Conservation (phyloP, 257 asterid species). For the Solanum bukasovii region DNA sequence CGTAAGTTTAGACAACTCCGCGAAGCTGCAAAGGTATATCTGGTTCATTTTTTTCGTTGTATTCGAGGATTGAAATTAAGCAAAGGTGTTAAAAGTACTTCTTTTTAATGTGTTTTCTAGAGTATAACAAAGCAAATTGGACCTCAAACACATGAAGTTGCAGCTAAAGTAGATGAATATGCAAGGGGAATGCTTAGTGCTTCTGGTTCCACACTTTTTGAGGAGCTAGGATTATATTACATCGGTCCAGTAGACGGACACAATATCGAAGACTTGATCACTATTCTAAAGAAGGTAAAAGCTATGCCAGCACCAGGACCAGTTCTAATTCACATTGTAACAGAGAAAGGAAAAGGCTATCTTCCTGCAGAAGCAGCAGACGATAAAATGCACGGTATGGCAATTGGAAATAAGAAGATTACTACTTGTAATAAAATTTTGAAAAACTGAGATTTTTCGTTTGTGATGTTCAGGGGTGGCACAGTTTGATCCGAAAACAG, state of each 20-base stretch:
- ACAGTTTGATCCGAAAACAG: conserved; percentile 65
- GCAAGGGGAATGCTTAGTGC: conserved; percentile 82
- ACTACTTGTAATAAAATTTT: neutral
- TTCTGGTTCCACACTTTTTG: conserved; percentile 61
- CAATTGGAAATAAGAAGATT: neutral
- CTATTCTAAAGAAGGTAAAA: conserved; percentile 51
- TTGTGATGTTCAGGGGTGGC: conserved; percentile 47
- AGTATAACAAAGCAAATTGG: conserved; percentile 68
- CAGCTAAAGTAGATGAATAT: conserved; percentile 76
- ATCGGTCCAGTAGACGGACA: conserved; percentile 85
- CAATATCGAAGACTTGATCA: conserved; percentile 41
- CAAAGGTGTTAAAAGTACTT: neutral
- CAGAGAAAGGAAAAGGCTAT: conserved; percentile 75
- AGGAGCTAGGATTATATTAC: conserved; percentile 73
- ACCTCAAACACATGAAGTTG: conserved; percentile 64
- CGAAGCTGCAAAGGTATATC: conserved; percentile 63
- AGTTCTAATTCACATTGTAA: conserved; percentile 60
- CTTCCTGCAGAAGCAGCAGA: conserved; percentile 72
- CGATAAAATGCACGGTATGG: conserved; percentile 70
- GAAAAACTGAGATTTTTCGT: neutral
- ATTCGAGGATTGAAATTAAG: neutral
- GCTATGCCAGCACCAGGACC: conserved; percentile 74
- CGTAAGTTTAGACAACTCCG: conserved; percentile 62
- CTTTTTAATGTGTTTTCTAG: conserved; percentile 11
- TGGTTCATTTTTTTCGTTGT: neutral